Percentiles rank a stretch among this genome's conserved stretches.
Conservation (phyloP, 352 stramenopile genomes). For the Phytophthora megakarya region DNA sequence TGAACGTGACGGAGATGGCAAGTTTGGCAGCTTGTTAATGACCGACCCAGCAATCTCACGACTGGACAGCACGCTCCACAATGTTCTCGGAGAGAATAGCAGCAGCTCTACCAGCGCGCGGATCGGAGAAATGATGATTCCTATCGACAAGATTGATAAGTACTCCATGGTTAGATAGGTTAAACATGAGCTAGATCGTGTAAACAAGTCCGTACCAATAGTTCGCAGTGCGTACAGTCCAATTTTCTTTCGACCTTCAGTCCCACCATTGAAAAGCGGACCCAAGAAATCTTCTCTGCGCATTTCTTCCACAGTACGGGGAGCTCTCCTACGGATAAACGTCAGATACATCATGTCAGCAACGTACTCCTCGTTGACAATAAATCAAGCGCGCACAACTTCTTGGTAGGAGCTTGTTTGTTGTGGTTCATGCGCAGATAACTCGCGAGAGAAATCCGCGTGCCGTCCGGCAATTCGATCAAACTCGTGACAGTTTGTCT, state of each 20-base stretch:
- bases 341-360: slow-evolving; percentile 1
- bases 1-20: slow-evolving; percentile 32
- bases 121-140: slow-evolving; percentile 59
- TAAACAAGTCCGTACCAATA: slow-evolving; percentile 44
- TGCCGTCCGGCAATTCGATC: slow-evolving; percentile 69
- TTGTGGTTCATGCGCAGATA: slow-evolving; percentile 64
- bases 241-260: slow-evolving; percentile 58
- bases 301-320: slow-evolving; percentile 55
- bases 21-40: slow-evolving; percentile 44
- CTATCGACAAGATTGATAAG: slow-evolving; percentile 20
- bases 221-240: slow-evolving; percentile 56
- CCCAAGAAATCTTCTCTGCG: slow-evolving; percentile 63
- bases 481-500: slow-evolving; percentile 44
- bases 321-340: slow-evolving; percentile 33
- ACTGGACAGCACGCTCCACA: slow-evolving; percentile 47
- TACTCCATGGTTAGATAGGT: no score
- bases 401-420: slow-evolving; percentile 43
- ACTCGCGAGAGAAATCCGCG: slow-evolving; percentile 55
- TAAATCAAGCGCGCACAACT: slow-evolving; percentile 47
- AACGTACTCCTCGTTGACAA: not conserved
- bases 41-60: slow-evolving; percentile 33
- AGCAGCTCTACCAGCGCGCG: slow-evolving; percentile 55
- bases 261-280: slow-evolving; percentile 64
- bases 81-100: slow-evolving; percentile 48
- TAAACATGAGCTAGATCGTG: not conserved